phyloP scores from a whole-genome alignment of 2,329 filamentous ascomycete genomes.

The Colletotrichum sp. region DNA sequence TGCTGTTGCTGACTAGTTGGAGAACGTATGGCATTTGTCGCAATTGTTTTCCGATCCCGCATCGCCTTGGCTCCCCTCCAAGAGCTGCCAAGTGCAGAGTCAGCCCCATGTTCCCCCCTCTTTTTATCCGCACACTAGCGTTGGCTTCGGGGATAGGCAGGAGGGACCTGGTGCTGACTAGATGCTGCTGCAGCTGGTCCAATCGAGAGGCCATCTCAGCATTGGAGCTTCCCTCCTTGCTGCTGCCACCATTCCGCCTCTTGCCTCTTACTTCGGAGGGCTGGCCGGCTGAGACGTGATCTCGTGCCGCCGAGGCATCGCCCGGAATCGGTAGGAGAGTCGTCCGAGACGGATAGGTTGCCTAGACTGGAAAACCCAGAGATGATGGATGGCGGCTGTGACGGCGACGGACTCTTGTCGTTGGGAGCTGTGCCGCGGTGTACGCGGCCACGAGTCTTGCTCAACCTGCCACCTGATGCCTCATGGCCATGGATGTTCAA shows the following conservation, averaged over 20 bases:
- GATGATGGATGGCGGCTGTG: not conserved
- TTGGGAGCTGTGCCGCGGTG: not conserved
- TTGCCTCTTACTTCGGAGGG: not conserved
- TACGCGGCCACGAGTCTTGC: not conserved
- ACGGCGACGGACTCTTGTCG: not conserved
- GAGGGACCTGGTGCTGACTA: not conserved
- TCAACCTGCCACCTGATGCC: not conserved
- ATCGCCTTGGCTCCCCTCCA: not conserved
- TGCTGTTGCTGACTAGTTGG: not conserved
- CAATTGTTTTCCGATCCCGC: not conserved
- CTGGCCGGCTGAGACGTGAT: not conserved
- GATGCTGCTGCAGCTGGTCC: not conserved
- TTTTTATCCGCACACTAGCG: slow-evolving; percentile 16
- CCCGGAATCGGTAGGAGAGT: not conserved
- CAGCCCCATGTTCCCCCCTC: not conserved
- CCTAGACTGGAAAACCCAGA: not conserved
- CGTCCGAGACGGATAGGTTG: not conserved
- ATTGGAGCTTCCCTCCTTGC: not conserved
- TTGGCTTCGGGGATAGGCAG: not conserved
- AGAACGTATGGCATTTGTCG: not conserved
- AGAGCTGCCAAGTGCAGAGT: slow-evolving; percentile 2
- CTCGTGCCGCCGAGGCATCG: slow-evolving; percentile 9
- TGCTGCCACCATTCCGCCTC: not conserved
- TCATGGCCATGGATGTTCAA: not conserved
- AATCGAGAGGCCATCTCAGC: not conserved